Percentiles rank a stretch among this genome's conserved stretches.
phyloP scores from a whole-genome alignment of 2,329 filamentous ascomycete species.

The Diaporthe vexans region DNA sequence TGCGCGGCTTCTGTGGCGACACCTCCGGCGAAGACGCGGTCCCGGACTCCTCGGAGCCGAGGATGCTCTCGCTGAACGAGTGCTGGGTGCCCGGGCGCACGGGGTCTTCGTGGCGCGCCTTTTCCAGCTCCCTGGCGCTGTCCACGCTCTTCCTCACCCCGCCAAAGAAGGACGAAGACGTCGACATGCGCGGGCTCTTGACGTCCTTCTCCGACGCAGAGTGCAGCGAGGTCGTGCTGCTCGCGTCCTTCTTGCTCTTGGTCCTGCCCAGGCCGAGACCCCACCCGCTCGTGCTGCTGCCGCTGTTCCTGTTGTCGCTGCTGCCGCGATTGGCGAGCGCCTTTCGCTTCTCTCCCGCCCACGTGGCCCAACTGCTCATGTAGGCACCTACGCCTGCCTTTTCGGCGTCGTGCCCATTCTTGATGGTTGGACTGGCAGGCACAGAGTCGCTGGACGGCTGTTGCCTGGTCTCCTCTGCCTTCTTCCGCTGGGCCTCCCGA shows the following conservation, averaged over 20 bases:
- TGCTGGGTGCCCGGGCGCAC: constrained; percentile 38
- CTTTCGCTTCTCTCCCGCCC: constrained; percentile 83
- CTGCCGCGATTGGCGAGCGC: constrained; percentile 56
- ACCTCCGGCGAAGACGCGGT: constrained; percentile 37
- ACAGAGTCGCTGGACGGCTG: constrained; percentile 50
- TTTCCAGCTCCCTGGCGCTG: constrained; percentile 19
- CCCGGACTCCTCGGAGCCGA: constrained; percentile 37
- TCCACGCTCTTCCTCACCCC: constrained; percentile 35
- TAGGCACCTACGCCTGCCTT: constrained; percentile 67
- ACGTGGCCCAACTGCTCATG: constrained; percentile 77
- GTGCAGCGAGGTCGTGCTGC: constrained; percentile 39
- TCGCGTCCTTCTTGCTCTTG: constrained; percentile 43
- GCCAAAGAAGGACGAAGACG: constrained; percentile 40
- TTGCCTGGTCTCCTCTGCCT: constrained; percentile 66
- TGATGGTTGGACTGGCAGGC: constrained; percentile 60
- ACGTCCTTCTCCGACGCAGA: constrained; percentile 42
- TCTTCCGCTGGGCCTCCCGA: constrained; percentile 79
- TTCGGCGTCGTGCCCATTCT: constrained; percentile 51
- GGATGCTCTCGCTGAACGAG: constrained; percentile 44
- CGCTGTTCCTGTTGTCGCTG: constrained; percentile 36
- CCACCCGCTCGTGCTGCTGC: constrained; percentile 47
- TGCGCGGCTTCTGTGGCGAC: constrained; percentile 35
- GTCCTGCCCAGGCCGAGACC: constrained; percentile 51
- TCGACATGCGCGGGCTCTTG: constrained; percentile 45
- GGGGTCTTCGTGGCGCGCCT: constrained; percentile 39